Evolutionary conservation across 257 asterid genomes (phyloP), one percentile per base, ranked within the genome.

Genomic region (Solanum sitiens): DNA sequence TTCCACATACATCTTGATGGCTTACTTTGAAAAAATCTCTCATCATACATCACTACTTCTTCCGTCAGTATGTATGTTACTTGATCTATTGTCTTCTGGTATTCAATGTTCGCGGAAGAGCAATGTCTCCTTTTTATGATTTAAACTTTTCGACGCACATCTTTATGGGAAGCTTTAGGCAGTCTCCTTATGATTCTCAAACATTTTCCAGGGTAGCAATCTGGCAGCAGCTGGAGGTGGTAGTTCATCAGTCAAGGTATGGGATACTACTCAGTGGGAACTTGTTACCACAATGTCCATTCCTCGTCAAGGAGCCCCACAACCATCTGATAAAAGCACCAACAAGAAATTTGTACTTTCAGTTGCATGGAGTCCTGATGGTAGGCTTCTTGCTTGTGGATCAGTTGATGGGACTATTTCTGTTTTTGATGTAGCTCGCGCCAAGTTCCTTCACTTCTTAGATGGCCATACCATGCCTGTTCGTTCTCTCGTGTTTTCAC

Each of bases 161-260:
- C 70, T 30, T 30, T 82, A 82, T 82, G 7, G 45, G 42, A 82
- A 18, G 32, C 25, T 82, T 10, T 30, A 47, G 85, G 85, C 39
- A 30, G 42, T 32, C 70, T 16, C 16, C 70, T 82, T 82, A 82
- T 20, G 70, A 5, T 82, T 82, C 8, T 82, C 70, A 30, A 56
- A 56, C 2, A 50, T 72, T 80, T 86, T 88, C 75, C 93, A 96
- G 98, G 99, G 99, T 71, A 95, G 94, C 79, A 89, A 94, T n/a
- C 93, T 97, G 32, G 99, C 99, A 6, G 99, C 96, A 89, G 99
- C 99, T 33, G 99, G 99, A 90, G 99, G 99, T 42, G 95, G 99
- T 68, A 96, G 99, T 86, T 96, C 98, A 83, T 96, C 99, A 20
- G 95, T 96, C 84, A 97, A 97, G 90, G 92, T 97, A 32, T 97